Evolutionary conservation across 352 stramenopile genomes (phyloP).

Genomic region (Phytophthora pluvialis): DNA sequence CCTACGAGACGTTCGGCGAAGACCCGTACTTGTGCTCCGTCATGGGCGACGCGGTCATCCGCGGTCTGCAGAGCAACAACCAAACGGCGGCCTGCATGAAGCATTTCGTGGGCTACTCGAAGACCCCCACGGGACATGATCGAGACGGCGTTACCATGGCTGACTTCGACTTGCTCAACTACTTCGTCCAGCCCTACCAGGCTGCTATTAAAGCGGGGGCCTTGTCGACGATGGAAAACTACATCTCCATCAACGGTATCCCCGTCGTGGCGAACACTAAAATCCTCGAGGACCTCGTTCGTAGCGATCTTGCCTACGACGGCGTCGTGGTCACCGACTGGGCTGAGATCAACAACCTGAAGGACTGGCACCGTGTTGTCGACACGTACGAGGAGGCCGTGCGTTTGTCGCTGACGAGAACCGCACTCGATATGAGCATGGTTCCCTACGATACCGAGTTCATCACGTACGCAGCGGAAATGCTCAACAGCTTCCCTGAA

Average conservation of each 20-base stretch:
- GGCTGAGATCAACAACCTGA: slow-evolving; percentile 90
- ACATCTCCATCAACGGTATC: slow-evolving; percentile 92
- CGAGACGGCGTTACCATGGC: slow-evolving; percentile 71
- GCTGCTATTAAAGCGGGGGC: slow-evolving; percentile 72
- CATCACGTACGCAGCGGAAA: slow-evolving; percentile 54
- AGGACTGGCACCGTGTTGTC: slow-evolving; percentile 63
- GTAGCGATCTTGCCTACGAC: slow-evolving; percentile 79
- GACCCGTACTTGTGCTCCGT: slow-evolving; percentile 80
- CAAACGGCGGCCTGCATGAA: slow-evolving; percentile 87
- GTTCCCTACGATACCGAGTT: slow-evolving; percentile 57
- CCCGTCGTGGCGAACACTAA: slow-evolving; percentile 85
- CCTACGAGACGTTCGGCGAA: slow-evolving; percentile 95
- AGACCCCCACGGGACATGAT: slow-evolving; percentile 82
- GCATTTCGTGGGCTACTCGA: slow-evolving; percentile 87
- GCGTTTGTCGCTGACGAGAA: slow-evolving; percentile 68
- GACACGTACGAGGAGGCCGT: slow-evolving; percentile 60
- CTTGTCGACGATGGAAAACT: slow-evolving; percentile 93
- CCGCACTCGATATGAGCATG: slow-evolving; percentile 93
- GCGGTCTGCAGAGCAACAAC: slow-evolving; percentile 79
- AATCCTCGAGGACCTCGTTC: slow-evolving; percentile 83
- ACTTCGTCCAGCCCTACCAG: slow-evolving; percentile 82
- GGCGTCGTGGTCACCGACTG: slow-evolving; percentile 92
- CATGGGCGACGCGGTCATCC: slow-evolving; percentile 74
- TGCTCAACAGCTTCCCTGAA: slow-evolving; percentile 46
- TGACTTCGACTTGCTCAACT: slow-evolving; percentile 82